phyloP scores from a whole-genome alignment of 2,329 filamentous ascomycete species.

The Fonsecaea pugnacius region DNA sequence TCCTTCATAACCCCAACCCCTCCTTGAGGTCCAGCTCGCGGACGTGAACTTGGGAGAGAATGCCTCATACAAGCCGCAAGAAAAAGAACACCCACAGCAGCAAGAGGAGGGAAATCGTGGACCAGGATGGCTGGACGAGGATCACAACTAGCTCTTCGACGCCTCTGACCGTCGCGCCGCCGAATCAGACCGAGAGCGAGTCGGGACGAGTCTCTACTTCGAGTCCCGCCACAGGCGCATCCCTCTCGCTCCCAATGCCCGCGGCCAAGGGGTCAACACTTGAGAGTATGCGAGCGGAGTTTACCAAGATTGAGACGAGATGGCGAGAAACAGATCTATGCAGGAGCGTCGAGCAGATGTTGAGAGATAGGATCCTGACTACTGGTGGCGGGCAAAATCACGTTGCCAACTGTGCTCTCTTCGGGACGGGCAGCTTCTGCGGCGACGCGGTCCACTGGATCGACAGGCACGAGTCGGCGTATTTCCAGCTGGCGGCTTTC shows the following conservation, averaged over 20 bases:
- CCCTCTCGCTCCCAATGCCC: constrained; percentile 6
- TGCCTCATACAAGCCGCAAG: constrained; percentile 34
- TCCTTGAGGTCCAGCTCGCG: not conserved
- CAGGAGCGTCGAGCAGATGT: constrained; percentile 6
- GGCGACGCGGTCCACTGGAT: constrained; percentile 29
- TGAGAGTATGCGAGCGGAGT: constrained; percentile 19
- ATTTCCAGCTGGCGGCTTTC: constrained; percentile 33
- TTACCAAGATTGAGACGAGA: constrained; percentile 12
- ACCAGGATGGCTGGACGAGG: constrained; percentile 33
- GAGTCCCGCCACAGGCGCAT: not conserved
- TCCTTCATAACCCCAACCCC: not conserved
- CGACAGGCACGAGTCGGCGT: constrained; percentile 27
- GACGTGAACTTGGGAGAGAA: not conserved
- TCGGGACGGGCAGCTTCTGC: constrained; percentile 33
- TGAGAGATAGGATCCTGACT: constrained; percentile 7
- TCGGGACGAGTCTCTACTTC: not conserved
- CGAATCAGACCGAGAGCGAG: not conserved
- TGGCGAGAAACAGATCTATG: constrained; percentile 21
- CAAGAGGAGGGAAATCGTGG: constrained; percentile 28
- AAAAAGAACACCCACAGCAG: constrained; percentile 21
- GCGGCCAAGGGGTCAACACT: constrained; percentile 13
- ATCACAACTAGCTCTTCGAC: constrained; percentile 10
- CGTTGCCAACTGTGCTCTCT: constrained; percentile 26
- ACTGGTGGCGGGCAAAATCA: not conserved
- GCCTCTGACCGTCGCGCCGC: not conserved